Percentiles rank a stretch among this genome's conserved stretches.
Evolutionary conservation across 2,329 filamentous ascomycete genomes (phyloP).

Genomic region (Talaromyces piceae): DNA sequence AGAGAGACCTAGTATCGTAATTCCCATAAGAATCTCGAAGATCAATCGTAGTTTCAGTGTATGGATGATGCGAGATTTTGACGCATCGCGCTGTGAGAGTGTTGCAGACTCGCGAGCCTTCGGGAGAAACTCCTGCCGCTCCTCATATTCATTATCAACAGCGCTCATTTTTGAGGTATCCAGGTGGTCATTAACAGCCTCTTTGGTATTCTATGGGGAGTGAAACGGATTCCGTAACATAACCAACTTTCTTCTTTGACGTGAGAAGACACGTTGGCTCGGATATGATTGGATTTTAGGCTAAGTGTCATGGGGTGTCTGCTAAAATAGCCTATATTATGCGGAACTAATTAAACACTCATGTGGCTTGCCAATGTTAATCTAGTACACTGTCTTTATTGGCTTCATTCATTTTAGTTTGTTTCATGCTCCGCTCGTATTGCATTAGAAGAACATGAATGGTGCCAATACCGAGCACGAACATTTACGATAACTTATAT

Average conservation of each 20-base stretch:
- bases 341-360: too few species aligned
- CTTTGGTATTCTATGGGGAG: too few species aligned
- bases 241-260: neutral
- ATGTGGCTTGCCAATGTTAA: too few species aligned
- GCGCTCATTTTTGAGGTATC: neutral
- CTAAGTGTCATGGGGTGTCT: neutral
- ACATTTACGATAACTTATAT: too few species aligned
- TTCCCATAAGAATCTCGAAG: neutral
- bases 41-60: neutral
- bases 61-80: neutral
- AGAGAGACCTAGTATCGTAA: neutral
- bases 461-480: too few species aligned
- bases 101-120: neutral
- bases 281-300: neutral
- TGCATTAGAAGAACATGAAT: too few species aligned
- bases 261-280: neutral
- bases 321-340: neutral
- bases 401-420: too few species aligned
- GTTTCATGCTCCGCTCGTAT: too few species aligned
- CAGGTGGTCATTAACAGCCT: too few species aligned
- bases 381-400: too few species aligned
- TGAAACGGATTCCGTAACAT: neutral
- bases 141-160: neutral
- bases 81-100: neutral
- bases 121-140: conserved; percentile 1